phyloP scores from a whole-genome alignment of 2,329 filamentous ascomycete species.

The Chrysoporthe cubensis region DNA sequence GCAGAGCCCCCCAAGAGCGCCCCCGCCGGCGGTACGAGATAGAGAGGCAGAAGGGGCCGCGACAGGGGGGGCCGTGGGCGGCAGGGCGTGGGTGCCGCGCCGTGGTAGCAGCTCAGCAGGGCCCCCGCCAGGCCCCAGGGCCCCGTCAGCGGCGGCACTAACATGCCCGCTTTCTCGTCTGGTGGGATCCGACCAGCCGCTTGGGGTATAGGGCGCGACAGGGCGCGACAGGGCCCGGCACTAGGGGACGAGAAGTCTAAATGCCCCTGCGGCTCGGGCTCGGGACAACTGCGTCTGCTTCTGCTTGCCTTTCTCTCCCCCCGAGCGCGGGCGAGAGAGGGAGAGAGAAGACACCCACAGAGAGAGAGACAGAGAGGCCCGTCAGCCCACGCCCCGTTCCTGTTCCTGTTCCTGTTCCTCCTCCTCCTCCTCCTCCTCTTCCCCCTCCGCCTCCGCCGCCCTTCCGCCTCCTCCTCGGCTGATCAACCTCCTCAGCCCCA shows the following conservation, averaged over 20 bases:
- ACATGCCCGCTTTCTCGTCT: background rate
- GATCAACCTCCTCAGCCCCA: background rate
- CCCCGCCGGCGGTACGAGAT: background rate
- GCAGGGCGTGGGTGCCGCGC: background rate
- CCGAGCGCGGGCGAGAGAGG: no score
- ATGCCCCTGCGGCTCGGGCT: background rate
- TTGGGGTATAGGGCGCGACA: background rate
- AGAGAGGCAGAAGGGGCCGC: background rate
- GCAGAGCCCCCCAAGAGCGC: no score
- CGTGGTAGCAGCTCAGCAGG: background rate
- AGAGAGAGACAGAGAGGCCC: no score
- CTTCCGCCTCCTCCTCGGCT: background rate
- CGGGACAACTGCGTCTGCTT: background rate
- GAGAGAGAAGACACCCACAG: no score
- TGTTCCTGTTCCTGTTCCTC: no score
- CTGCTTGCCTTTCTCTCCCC: no score
- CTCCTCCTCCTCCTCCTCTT: no score
- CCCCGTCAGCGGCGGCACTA: background rate
- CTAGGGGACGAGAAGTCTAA: no score
- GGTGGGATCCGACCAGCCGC: background rate
- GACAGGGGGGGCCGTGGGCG: background rate
- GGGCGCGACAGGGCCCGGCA: background rate
- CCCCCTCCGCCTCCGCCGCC: no score
- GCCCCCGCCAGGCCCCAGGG: background rate
- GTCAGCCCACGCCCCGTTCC: background rate